phyloP scores from a whole-genome alignment of 2,329 filamentous ascomycete species.

The Dactylellina leptospora region DNA sequence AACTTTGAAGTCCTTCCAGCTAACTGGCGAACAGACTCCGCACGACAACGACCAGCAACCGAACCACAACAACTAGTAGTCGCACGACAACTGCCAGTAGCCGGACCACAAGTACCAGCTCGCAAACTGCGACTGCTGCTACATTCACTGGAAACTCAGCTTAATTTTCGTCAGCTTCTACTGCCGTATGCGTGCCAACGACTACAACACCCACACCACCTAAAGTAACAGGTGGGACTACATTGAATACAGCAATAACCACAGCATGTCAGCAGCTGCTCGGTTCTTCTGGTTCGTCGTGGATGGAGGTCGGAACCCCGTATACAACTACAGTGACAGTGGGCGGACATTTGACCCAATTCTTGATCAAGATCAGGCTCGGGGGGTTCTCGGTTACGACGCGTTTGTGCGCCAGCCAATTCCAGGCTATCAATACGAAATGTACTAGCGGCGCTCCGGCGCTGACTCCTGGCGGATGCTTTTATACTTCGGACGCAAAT shows the following conservation, averaged over 20 bases:
- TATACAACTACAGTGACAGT: background rate
- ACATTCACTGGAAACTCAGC: no score
- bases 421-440: background rate
- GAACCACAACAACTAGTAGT: no score
- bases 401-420: background rate
- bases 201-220: no score
- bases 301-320: conserved; percentile 18
- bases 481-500: conserved; percentile 15
- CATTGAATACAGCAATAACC: background rate
- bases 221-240: background rate
- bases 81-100: no score
- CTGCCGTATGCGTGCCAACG: no score
- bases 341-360: conserved; percentile 1
- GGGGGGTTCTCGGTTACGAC: conserved; percentile 6
- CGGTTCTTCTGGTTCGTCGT: background rate
- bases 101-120: no score
- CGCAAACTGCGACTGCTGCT: no score
- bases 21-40: no score
- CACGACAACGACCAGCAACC: no score
- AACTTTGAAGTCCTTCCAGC: no score
- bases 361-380: conserved; percentile 16
- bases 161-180: no score
- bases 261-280: conserved; percentile 2
- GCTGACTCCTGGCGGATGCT: conserved; percentile 15
- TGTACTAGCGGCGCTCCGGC: conserved; percentile 4